A percentile compares a stretch with the other conserved stretches of the same genome.
These are phyloP conservation scores for Aureobasidium namibiae DNA, from an alignment of 2,329 filamentous ascomycete genomes.

Conservation along the genomic window DNA sequence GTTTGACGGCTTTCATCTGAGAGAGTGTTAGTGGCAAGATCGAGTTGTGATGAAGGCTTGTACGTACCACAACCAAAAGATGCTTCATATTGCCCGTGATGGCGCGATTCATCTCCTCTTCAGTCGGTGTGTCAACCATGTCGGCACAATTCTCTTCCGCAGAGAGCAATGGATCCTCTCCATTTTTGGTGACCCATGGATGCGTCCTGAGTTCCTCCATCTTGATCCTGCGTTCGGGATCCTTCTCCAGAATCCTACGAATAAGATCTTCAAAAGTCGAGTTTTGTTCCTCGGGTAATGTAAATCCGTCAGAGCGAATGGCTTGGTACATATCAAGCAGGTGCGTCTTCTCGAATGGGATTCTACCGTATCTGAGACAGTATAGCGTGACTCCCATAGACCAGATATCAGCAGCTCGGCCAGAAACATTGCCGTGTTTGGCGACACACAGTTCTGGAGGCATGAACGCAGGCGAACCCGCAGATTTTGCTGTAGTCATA, in stretches of 20 bases:
- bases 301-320: slow-evolving; percentile 63
- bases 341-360: slow-evolving; percentile 74
- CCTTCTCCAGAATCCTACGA: slow-evolving; percentile 66
- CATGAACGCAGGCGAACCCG: slow-evolving; percentile 89
- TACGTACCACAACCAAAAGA: slow-evolving; percentile 66
- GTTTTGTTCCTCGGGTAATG: slow-evolving; percentile 56
- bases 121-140: slow-evolving; percentile 73
- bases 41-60: not conserved
- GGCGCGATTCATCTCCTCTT: slow-evolving; percentile 81
- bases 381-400: slow-evolving; percentile 96
- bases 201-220: slow-evolving; percentile 78
- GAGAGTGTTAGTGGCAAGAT: not conserved
- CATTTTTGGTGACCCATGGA: slow-evolving; percentile 81
- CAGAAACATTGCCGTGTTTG: slow-evolving; percentile 79
- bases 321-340: slow-evolving; percentile 84
- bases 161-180: slow-evolving; percentile 68
- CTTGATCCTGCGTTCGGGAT: slow-evolving; percentile 71
- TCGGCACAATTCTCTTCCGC: slow-evolving; percentile 79
- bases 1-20: slow-evolving; percentile 81
- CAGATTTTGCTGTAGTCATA: slow-evolving; percentile 89
- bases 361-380: slow-evolving; percentile 77
- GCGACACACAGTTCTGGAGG: slow-evolving; percentile 85
- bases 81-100: slow-evolving; percentile 87
- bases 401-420: slow-evolving; percentile 91
- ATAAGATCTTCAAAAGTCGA: slow-evolving; percentile 69